Evolutionary conservation across 768 basidiomycete genomes (phyloP), one percentile per base, ranked within the genome.

Genomic region (Lactarius vividus): DNA sequence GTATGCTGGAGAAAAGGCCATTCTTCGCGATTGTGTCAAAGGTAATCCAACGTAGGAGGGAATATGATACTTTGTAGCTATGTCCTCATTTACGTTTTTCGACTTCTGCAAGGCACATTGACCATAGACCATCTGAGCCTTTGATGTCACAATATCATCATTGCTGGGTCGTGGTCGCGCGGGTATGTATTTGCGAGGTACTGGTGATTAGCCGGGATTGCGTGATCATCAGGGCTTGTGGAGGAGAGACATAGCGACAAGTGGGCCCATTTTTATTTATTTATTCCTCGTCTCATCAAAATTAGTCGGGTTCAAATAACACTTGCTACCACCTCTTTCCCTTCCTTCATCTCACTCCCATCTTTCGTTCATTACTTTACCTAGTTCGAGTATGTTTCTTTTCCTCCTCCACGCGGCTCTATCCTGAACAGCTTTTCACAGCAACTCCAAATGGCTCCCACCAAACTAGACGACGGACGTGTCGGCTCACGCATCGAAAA

Each of bases 401-500:
- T n/a, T 13, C 13, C 13, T 10, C 20, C 9, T 28, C 44, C 42
- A 4, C 16, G 42, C 16, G 23, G 29, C 23, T 13, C 26, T 23
- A 26, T 37, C 39, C 29, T 35, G 16, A 39, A 26, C 54, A 1
- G 4, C 37, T 60, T 31, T 18, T 46, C 26, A 23, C 49, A 62
- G 40, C n/a, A 26, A 26, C 49, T 26, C 28, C 49, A 28, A 39
- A 69, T 65, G 67, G 42, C 67, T 4, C 26, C 72, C 44, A 57
- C 70, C n/a, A 65, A 70, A 46, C 61, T 74, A 16, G 71, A 67
- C 53, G 74, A 76, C 67, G 77, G 78, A 42, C 63, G 75, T 37
- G 73, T 73, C 40, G 71, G 90, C 70, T 78, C 80, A 70, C 91
- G 92, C 57, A 89, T 94, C 55, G 86, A 85, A 74, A 87, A 86